These are phyloP conservation scores for Austroboletus niveus DNA, from an alignment of 1,284 basidiomycete genomes.

Conservation along the genomic window DNA sequence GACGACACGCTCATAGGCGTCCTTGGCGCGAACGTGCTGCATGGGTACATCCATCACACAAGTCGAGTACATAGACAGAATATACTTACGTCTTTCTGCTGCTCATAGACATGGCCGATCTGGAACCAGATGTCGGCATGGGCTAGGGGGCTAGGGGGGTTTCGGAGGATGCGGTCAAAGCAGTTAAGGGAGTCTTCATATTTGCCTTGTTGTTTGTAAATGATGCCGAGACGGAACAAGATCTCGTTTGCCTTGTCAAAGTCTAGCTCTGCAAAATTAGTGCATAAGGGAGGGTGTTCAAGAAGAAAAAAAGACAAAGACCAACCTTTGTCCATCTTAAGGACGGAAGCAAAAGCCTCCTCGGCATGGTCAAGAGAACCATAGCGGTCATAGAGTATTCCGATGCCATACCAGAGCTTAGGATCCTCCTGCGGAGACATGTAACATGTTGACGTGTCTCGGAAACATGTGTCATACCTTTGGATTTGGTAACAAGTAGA, in stretches of 20 bases:
- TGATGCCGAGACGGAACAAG: constrained; percentile 96
- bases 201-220: constrained; percentile 98
- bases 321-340: constrained; percentile 93
- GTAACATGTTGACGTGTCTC: constrained; percentile 14
- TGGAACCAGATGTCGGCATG: constrained; percentile 99
- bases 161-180: constrained; percentile 95
- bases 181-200: constrained; percentile 83
- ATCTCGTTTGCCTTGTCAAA: constrained; percentile 99
- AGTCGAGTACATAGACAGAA: not conserved
- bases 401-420: constrained; percentile 99
- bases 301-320: constrained; percentile 11
- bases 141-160: constrained; percentile 92
- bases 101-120: constrained; percentile 98
- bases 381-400: constrained; percentile 97
- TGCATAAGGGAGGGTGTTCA: constrained; percentile 21
- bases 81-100: constrained; percentile 83
- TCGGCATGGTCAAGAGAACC: constrained; percentile 98
- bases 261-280: constrained; percentile 57
- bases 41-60: constrained; percentile 4
- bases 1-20: constrained; percentile 97
- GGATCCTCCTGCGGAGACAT: constrained; percentile 74
- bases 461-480: constrained; percentile 52
- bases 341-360: constrained; percentile 95
- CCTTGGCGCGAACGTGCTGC: constrained; percentile 86
- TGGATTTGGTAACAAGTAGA: constrained; percentile 94